Base-by-base conservation (phyloP, 192 early-diverging fungal species). In the Dissophora globulifera region DNA sequence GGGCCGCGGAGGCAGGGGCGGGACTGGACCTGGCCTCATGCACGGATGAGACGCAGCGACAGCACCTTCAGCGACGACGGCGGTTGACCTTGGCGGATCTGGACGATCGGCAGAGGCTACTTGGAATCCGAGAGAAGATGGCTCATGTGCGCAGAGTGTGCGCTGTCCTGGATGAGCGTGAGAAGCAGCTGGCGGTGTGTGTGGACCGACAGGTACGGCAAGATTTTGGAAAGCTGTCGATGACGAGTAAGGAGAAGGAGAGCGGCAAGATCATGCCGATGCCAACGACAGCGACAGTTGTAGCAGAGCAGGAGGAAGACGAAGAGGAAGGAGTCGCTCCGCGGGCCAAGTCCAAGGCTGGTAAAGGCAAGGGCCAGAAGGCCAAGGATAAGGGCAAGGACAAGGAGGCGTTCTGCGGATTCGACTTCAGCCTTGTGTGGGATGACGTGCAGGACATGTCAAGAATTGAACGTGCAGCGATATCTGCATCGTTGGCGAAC, bases 371-470 rank as follows among this genome's bases (percentile, higher is more conserved):
- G 30, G 46, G n/a, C n/a, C 38, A 33, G 49, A 63, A 47, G 33
- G 27, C 38, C 23, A 72, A 64, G 23, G 66, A 53, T 47, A 76
- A 70, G 53, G 60, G 70, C 3, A 58, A 62, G 50, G 75, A 79
- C 11, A 68, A 78, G 26, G 80, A 79, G 11, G 43, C 43, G 11
- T 31, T 78, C 2, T 85, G 84, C 61, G 84, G 82, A 2, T 85
- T 83, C 62, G 84, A 85, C 30, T 71, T 67, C 30, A 68, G 84
- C 38, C 70, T 85, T 27, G 38, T 78, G 0, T 81, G 81, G 84
- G 64, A 79, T 23, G 71, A 81, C 15, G 50, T 40, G 9, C 58
- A 69, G 30, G 71, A 76, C 35, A 62, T 78, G 48, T 51, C 56
- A 11, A 23, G 53, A 12, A 41, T 55, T 4, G 74, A 80, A 25